A percentile compares a stretch with the other conserved stretches of the same genome.
These are phyloP conservation scores for Apiospora koreana DNA, from an alignment of 2,329 filamentous ascomycete species.

Conservation along the genomic window DNA sequence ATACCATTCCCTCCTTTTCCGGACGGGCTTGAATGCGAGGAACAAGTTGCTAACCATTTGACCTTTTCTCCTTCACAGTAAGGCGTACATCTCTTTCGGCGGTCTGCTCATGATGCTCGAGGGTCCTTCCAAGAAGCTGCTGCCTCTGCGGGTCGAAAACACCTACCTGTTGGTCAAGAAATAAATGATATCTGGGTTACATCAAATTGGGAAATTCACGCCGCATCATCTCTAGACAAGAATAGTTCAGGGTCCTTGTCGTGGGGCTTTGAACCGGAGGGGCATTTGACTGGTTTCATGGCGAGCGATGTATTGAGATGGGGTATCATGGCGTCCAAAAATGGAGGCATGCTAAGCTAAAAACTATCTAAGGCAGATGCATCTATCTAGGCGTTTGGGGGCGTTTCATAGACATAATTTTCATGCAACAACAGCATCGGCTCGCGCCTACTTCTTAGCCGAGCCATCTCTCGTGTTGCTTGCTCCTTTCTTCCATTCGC, in stretches of 20 bases:
- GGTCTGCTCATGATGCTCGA: slow-evolving; percentile 88
- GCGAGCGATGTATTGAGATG: slow-evolving; percentile 9
- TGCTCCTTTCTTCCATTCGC: background rate
- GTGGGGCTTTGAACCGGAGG: background rate
- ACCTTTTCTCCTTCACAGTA: slow-evolving; percentile 53
- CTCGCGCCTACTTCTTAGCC: background rate
- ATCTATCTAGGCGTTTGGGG: slow-evolving; percentile 10
- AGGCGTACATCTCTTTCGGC: slow-evolving; percentile 92
- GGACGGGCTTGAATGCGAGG: background rate
- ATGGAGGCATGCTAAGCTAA: slow-evolving; percentile 2
- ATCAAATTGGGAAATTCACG: background rate
- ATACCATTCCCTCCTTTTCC: background rate
- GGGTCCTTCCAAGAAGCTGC: slow-evolving; percentile 94
- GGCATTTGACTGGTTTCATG: background rate
- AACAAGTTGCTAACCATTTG: background rate
- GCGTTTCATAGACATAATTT: slow-evolving; percentile 10
- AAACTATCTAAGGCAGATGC: slow-evolving; percentile 8
- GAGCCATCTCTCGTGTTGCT: background rate
- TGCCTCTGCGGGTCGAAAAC: slow-evolving; percentile 86
- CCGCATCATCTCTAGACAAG: background rate
- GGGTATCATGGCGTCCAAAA: slow-evolving; percentile 9
- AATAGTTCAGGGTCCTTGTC: background rate
- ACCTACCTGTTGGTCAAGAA: slow-evolving; percentile 95
- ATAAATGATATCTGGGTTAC: slow-evolving; percentile 42
- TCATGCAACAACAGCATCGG: background rate